Percentiles rank a stretch among this genome's conserved stretches.
phyloP scores from a whole-genome alignment of 164 flowering plant genomes.

The Stephania japonica region DNA sequence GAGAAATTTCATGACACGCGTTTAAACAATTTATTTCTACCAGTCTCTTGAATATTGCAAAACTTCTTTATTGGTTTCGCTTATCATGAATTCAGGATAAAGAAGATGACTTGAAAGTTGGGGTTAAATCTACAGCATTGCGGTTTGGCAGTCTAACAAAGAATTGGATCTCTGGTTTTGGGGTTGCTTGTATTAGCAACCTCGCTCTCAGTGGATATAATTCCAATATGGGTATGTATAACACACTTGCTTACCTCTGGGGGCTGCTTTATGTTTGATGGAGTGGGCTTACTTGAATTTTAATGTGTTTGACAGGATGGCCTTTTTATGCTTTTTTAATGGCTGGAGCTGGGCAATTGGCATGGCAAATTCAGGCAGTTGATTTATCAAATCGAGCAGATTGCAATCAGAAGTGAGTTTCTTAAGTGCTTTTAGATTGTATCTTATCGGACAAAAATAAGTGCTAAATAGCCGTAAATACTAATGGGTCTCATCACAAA shows the following conservation, averaged over 20 bases:
- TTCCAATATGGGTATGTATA: slow-evolving; percentile 62
- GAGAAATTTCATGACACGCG: not conserved
- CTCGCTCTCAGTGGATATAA: slow-evolving; percentile 77
- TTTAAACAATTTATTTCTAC: not conserved
- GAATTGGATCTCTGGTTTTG: slow-evolving; percentile 75
- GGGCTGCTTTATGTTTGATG: not conserved
- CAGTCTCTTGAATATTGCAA: not conserved
- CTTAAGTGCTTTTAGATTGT: no score
- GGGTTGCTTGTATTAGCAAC: slow-evolving; percentile 58
- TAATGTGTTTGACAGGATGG: slow-evolving; percentile 53
- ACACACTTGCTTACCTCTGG: not conserved
- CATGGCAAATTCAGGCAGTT: slow-evolving; percentile 86
- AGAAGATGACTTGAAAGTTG: slow-evolving; percentile 94
- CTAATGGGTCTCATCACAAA: not conserved
- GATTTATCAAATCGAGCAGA: slow-evolving; percentile 74
- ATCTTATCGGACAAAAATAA: not conserved
- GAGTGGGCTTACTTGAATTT: not conserved
- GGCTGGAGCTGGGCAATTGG: slow-evolving; percentile 77
- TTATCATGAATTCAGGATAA: slow-evolving; percentile 56
- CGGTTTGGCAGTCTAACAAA: slow-evolving; percentile 81
- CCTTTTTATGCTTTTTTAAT: slow-evolving; percentile 66
- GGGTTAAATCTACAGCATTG: slow-evolving; percentile 95
- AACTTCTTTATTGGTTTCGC: not conserved
- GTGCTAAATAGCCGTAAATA: not conserved
- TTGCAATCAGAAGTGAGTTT: slow-evolving; percentile 76